phyloP scores from a whole-genome alignment of 176 grass and related monocot genomes.

The Oropetium thomaeum region DNA sequence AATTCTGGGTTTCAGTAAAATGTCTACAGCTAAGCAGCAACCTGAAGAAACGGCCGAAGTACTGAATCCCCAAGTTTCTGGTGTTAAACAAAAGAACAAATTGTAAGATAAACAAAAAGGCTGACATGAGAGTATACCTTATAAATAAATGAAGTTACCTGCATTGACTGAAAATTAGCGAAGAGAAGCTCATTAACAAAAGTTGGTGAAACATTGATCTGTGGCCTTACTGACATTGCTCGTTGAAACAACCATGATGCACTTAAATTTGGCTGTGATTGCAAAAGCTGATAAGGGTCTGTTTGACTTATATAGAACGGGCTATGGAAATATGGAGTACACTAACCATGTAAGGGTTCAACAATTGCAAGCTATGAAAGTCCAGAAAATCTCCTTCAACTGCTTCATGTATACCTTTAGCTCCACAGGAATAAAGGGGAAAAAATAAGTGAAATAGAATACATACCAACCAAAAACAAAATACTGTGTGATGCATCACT shows the following conservation, averaged over 20 bases:
- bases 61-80: slow-evolving; percentile 85
- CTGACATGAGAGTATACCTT: slow-evolving; percentile 9
- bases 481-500: background rate
- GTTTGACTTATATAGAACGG: background rate
- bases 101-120: slow-evolving; percentile 30
- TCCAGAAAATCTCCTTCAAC: slow-evolving; percentile 75
- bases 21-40: slow-evolving; percentile 27
- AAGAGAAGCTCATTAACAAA: slow-evolving; percentile 95
- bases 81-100: slow-evolving; percentile 18
- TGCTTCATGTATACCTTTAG: slow-evolving; percentile 90
- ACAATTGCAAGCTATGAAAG: slow-evolving; percentile 52
- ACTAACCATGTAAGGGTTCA: slow-evolving; percentile 94
- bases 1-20: background rate
- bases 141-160: slow-evolving; percentile 43
- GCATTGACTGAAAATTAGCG: slow-evolving; percentile 89
- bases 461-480: background rate
- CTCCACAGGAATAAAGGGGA: slow-evolving; percentile 24
- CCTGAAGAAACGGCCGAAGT: slow-evolving; percentile 88
- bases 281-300: slow-evolving; percentile 5
- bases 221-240: slow-evolving; percentile 81
- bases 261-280: slow-evolving; percentile 89
- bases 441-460: slow-evolving; percentile 14
- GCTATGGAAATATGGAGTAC: background rate
- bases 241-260: slow-evolving; percentile 96
- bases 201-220: slow-evolving; percentile 57